phyloP scores from a whole-genome alignment of 257 asterid species.

The Solanum peruvianum region DNA sequence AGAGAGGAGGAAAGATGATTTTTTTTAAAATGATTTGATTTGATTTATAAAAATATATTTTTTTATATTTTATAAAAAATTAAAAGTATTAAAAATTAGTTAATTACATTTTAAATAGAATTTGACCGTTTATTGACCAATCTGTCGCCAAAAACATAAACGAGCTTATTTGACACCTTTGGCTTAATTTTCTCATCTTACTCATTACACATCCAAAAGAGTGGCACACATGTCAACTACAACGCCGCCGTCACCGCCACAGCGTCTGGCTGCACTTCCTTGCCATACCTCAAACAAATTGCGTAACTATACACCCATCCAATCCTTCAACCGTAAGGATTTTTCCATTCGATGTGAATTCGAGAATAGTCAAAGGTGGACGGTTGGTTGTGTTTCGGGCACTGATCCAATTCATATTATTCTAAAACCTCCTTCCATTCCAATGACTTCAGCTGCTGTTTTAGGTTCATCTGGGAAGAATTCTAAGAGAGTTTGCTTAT shows the following conservation, averaged over 20 bases:
- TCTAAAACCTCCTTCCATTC: constrained; percentile 59
- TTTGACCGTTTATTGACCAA: too few relatives aligned
- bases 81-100: too few relatives aligned
- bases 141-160: too few relatives aligned
- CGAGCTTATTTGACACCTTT: too few relatives aligned
- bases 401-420: constrained; percentile 80
- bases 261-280: neutral
- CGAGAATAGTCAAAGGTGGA: constrained; percentile 48
- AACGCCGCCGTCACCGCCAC: constrained; percentile 25
- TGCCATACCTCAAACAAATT: constrained; percentile 11
- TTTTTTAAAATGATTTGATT: too few relatives aligned
- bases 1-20: too few relatives aligned
- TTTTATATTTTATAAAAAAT: too few relatives aligned
- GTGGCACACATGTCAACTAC: constrained; percentile 45
- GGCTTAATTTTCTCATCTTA: neutral
- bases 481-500: constrained; percentile 60
- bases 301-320: constrained; percentile 1
- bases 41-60: too few relatives aligned
- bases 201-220: neutral
- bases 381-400: constrained; percentile 61
- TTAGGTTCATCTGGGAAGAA: constrained; percentile 27
- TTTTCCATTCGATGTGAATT: constrained; percentile 41
- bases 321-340: constrained; percentile 1
- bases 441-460: constrained; percentile 29
- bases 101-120: too few relatives aligned